Percentiles rank a stretch among this genome's conserved stretches.
phyloP scores from a whole-genome alignment of 176 grass and related monocot genomes.

The Thalia dealbata region DNA sequence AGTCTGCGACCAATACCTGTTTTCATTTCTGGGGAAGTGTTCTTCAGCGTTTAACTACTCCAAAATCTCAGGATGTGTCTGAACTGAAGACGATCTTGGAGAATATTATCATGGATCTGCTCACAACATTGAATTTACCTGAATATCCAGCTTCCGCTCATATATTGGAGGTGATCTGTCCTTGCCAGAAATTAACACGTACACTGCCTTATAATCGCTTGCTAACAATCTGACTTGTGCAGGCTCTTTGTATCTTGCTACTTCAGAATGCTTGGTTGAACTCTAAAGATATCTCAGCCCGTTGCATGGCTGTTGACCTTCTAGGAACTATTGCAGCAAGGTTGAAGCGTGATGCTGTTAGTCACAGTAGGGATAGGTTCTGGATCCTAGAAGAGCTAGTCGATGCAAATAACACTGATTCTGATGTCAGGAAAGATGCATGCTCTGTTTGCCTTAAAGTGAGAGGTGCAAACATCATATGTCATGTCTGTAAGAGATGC shows the following conservation, averaged over 20 bases:
- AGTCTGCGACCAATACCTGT: slow-evolving; percentile 62
- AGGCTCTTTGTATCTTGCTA: slow-evolving; percentile 94
- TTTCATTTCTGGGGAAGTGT: slow-evolving; percentile 87
- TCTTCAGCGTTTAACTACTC: slow-evolving; percentile 66
- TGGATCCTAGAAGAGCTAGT: slow-evolving; percentile 84
- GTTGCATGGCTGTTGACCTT: slow-evolving; percentile 97
- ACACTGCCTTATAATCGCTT: not conserved
- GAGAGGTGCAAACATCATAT: slow-evolving; percentile 67
- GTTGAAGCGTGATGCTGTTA: slow-evolving; percentile 78
- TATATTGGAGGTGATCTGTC: slow-evolving; percentile 81
- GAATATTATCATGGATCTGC: slow-evolving; percentile 86
- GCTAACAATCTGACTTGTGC: slow-evolving; percentile 22
- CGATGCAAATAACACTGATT: slow-evolving; percentile 28
- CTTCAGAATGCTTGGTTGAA: slow-evolving; percentile 97
- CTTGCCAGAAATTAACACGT: slow-evolving; percentile 19
- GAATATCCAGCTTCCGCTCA: slow-evolving; percentile 94
- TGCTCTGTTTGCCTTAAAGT: slow-evolving; percentile 72
- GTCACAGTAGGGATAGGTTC: slow-evolving; percentile 51
- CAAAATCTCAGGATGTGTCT: slow-evolving; percentile 78
- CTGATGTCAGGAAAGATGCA: slow-evolving; percentile 46
- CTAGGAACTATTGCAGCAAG: slow-evolving; percentile 87
- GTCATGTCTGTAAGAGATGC: slow-evolving; percentile 61
- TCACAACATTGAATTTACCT: slow-evolving; percentile 71
- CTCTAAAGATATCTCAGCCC: slow-evolving; percentile 77
- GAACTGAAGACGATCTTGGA: slow-evolving; percentile 91